A percentile compares a stretch with the other conserved stretches of the same genome.
phyloP scores from a whole-genome alignment of 805 yeast genomes.

The Wickerhamiella galacta region DNA sequence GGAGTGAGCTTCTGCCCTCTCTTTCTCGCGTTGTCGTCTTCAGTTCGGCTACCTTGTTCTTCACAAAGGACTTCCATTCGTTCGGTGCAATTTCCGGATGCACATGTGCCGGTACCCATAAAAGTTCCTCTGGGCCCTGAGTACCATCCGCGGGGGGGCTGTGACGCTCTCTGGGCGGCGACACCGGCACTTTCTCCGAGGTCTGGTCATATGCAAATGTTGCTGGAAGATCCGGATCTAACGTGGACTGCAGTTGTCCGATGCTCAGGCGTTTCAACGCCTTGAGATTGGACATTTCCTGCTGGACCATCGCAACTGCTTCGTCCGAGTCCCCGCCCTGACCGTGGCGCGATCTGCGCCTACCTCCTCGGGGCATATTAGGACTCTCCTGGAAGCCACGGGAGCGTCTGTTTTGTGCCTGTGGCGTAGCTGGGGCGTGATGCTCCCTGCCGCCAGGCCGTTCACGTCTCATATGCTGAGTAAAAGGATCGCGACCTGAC shows the following conservation, averaged over 20 bases:
- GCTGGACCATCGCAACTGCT: conserved; percentile 24
- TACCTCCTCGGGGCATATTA: too few species aligned
- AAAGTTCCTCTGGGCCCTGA: conserved; percentile 25
- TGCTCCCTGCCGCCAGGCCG: too few species aligned
- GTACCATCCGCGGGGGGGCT: too few species aligned
- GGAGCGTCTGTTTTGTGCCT: too few species aligned
- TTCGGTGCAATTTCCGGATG: conserved; percentile 96
- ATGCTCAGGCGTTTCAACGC: conserved; percentile 26
- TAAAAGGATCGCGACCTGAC: too few species aligned
- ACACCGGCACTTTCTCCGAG: too few species aligned
- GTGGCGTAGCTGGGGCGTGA: too few species aligned
- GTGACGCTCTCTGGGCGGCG: too few species aligned
- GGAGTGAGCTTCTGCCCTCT: conserved; percentile 1
- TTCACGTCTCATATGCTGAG: too few species aligned
- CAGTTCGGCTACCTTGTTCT: conserved; percentile 24
- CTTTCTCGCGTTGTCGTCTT: conserved; percentile 5
- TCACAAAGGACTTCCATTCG: conserved; percentile 33
- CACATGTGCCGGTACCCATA: conserved; percentile 92
- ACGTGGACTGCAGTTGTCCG: conserved; percentile 20
- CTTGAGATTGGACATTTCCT: conserved; percentile 26
- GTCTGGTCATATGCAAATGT: too few species aligned
- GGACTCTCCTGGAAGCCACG: too few species aligned
- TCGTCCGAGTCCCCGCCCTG: conserved; percentile 10
- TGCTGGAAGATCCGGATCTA: conserved; percentile 28
- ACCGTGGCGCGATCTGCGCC: too few species aligned